Evolutionary conservation across 2,329 filamentous ascomycete genomes (phyloP).

Genomic region (Ceratocystis colombiana): DNA sequence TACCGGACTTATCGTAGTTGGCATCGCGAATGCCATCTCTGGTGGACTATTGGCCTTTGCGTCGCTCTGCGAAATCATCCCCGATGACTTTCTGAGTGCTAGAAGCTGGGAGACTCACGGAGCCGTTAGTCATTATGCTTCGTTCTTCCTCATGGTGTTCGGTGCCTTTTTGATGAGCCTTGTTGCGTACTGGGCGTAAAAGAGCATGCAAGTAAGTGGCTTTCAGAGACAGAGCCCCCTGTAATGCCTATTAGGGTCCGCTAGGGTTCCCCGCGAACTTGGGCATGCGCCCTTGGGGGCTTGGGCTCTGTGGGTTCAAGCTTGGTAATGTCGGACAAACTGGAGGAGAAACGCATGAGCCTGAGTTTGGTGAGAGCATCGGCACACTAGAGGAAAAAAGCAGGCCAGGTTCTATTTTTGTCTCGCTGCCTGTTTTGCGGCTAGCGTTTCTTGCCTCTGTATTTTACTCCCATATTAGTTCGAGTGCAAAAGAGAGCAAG

Average conservation of each 20-base stretch:
- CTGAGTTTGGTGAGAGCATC: background rate
- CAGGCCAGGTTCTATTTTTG: background rate
- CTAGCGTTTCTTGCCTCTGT: too few relatives aligned
- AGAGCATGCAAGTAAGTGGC: too few relatives aligned
- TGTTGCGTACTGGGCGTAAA: constrained; percentile 52
- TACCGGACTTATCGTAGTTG: constrained; percentile 57
- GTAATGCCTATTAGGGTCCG: background rate
- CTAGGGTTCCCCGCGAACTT: background rate
- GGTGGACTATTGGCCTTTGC: constrained; percentile 63
- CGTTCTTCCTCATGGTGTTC: constrained; percentile 47
- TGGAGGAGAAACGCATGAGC: background rate
- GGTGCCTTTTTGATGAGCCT: constrained; percentile 55
- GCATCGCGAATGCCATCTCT: constrained; percentile 64
- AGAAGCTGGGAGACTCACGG: constrained; percentile 50
- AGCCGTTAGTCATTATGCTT: constrained; percentile 44
- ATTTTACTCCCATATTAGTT: too few relatives aligned
- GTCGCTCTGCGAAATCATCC: constrained; percentile 59
- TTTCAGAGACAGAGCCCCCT: background rate
- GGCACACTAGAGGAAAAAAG: background rate
- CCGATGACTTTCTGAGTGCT: constrained; percentile 61
- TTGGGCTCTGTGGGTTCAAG: background rate
- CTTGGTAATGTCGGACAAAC: constrained; percentile 7
- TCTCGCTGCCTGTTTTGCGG: background rate
- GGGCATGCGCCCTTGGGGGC: background rate
- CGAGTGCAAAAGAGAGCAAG: background rate